Conservation (phyloP, 192 early-diverging fungal species). For the Podila epigama region DNA sequence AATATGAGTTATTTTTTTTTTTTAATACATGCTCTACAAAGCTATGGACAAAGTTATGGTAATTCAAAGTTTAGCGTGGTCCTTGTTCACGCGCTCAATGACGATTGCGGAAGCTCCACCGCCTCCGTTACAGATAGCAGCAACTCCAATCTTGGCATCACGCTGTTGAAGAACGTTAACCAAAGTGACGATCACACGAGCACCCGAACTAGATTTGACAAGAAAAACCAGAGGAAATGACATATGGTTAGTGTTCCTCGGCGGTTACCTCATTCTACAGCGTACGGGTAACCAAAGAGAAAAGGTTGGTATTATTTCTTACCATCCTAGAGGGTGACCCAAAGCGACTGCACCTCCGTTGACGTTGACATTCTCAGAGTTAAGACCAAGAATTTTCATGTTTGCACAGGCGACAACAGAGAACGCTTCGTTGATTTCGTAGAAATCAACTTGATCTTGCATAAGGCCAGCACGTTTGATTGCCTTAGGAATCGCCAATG, state of each 20-base stretch:
- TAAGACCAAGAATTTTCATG: constrained; percentile 77
- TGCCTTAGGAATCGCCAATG: constrained; percentile 81
- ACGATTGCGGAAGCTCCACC: constrained; percentile 92
- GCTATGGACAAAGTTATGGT: background rate
- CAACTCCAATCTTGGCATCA: constrained; percentile 82
- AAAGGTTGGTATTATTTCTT: background rate
- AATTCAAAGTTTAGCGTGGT: constrained; percentile 43
- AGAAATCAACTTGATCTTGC: constrained; percentile 73
- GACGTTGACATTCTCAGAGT: constrained; percentile 85
- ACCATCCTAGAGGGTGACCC: constrained; percentile 97
- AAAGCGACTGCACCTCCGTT: constrained; percentile 95
- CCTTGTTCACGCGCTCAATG: constrained; percentile 54
- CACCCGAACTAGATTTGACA: constrained; percentile 84
- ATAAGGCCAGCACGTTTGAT: constrained; percentile 67
- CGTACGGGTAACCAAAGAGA: background rate
- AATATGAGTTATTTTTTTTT: no score
- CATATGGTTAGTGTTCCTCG: background rate
- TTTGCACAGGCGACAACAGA: constrained; percentile 87
- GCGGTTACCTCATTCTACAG: no score
- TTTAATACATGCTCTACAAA: no score
- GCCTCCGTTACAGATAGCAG: constrained; percentile 96
- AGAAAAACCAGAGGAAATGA: background rate
- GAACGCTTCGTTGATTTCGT: constrained; percentile 89
- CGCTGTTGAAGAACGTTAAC: constrained; percentile 76
- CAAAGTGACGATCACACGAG: constrained; percentile 86